Evolutionary conservation across 2,329 filamentous ascomycete genomes (phyloP).

Genomic region (Elsinoe perseae): DNA sequence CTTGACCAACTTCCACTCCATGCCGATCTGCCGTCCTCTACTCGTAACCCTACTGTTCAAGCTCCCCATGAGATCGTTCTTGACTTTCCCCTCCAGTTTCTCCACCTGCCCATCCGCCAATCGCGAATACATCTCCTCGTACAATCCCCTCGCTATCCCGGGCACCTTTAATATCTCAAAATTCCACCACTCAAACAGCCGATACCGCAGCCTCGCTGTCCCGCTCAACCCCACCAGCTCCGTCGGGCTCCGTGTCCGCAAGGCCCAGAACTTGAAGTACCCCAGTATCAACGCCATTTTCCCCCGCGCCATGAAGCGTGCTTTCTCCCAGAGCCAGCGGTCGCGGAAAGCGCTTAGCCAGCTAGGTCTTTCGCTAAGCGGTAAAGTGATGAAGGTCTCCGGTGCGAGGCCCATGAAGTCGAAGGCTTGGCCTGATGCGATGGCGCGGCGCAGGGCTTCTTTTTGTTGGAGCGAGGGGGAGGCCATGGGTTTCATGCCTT

Average conservation of each 20-base stretch:
- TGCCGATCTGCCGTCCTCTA: conserved; percentile 29
- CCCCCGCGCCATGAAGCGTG: neutral
- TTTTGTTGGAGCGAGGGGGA: neutral
- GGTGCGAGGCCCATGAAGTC: conserved; percentile 41
- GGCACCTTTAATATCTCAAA: conserved; percentile 32
- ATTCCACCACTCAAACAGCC: conserved; percentile 13
- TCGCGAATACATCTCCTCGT: conserved; percentile 40
- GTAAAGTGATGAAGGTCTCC: conserved; percentile 28
- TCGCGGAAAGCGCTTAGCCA: conserved; percentile 15
- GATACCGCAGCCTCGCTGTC: conserved; percentile 9
- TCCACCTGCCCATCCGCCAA: conserved; percentile 37
- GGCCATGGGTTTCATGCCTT: neutral
- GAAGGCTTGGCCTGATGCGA: conserved; percentile 23
- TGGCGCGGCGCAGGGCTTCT: neutral
- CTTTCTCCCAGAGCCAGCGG: conserved; percentile 19
- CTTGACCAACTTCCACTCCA: conserved; percentile 27
- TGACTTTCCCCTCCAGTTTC: conserved; percentile 21
- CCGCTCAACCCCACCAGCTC: conserved; percentile 29
- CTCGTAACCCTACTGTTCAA: conserved; percentile 30
- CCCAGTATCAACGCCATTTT: neutral
- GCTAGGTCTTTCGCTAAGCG: conserved; percentile 22
- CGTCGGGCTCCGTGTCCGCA: conserved; percentile 4
- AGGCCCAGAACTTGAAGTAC: conserved; percentile 8
- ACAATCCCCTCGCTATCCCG: conserved; percentile 34
- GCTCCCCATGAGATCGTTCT: conserved; percentile 21